Percentiles rank a stretch among this genome's conserved stretches.
phyloP scores from a whole-genome alignment of 257 asterid genomes.

The Ilex aquifolium region DNA sequence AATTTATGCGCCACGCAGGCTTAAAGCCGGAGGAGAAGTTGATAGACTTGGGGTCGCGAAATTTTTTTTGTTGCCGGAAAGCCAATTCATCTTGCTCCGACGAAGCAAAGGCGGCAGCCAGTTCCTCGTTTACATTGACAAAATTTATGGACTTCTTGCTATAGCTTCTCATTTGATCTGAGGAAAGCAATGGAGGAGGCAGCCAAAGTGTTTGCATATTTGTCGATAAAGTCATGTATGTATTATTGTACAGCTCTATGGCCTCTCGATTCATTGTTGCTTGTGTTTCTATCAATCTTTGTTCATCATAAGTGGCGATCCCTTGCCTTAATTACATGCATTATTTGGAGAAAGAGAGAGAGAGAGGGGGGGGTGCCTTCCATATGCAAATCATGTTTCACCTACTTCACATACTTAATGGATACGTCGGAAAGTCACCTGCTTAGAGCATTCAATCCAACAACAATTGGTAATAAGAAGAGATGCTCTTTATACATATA shows the following conservation, averaged over 20 bases:
- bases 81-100: not conserved
- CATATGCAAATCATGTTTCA: too few species aligned
- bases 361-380: too few species aligned
- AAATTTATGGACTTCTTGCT: too few species aligned
- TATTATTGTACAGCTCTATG: slow-evolving; percentile 8
- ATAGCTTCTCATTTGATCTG: not conserved
- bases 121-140: not conserved
- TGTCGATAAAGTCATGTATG: slow-evolving; percentile 12
- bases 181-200: not conserved
- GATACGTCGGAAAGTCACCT: too few species aligned
- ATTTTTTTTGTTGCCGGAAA: slow-evolving; percentile 50
- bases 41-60: slow-evolving; percentile 42
- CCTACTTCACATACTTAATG: too few species aligned
- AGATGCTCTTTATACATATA: too few species aligned
- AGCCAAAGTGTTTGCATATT: slow-evolving; percentile 4
- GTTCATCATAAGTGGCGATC: too few species aligned
- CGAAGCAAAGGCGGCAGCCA: not conserved
- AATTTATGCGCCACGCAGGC: slow-evolving; percentile 26
- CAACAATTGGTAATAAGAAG: too few species aligned
- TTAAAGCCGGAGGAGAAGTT: slow-evolving; percentile 40
- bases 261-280: not conserved
- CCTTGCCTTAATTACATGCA: too few species aligned
- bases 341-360: too few species aligned
- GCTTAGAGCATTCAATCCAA: too few species aligned
- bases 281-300: too few species aligned